Evolutionary conservation across 208 protist species (phyloP).

Genomic region (Leishmania turanica): DNA sequence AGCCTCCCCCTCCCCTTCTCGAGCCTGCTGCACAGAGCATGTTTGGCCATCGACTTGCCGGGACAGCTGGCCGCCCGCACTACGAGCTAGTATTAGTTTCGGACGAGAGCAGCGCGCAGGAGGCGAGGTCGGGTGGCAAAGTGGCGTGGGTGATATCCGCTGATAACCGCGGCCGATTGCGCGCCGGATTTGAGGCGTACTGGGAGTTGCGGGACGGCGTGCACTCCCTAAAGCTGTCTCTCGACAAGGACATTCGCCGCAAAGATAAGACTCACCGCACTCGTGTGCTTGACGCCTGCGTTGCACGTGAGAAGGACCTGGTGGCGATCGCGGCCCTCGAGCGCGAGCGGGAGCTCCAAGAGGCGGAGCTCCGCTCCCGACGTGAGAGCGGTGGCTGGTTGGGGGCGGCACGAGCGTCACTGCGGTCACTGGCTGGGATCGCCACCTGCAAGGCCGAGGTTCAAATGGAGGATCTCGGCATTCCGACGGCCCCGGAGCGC

Average conservation of each 20-base stretch:
- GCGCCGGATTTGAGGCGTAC: constrained; percentile 61
- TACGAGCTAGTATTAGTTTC: constrained; percentile 25
- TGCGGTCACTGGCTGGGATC: constrained; percentile 35
- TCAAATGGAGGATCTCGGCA: constrained; percentile 33
- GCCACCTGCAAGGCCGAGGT: constrained; percentile 69
- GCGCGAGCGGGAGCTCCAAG: constrained; percentile 21
- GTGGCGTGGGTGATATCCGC: constrained; percentile 30
- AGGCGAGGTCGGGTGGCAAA: constrained; percentile 11
- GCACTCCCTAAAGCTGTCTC: constrained; percentile 39
- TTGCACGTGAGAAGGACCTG: constrained; percentile 29
- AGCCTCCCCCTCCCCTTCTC: constrained; percentile 19
- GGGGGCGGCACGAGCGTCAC: constrained; percentile 29
- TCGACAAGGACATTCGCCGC: constrained; percentile 62
- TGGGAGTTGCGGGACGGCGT: constrained; percentile 54
- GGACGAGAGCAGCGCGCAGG: constrained; percentile 7
- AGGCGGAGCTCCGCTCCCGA: constrained; percentile 19
- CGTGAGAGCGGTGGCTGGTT: constrained; percentile 28
- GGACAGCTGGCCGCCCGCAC: background rate
- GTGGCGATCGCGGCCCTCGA: constrained; percentile 39
- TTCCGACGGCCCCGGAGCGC: constrained; percentile 16
- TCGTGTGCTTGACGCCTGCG: constrained; percentile 29
- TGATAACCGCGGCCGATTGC: constrained; percentile 42
- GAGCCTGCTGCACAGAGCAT: background rate
- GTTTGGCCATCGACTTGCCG: background rate
- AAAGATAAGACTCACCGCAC: constrained; percentile 71